A percentile compares a stretch with the other conserved stretches of the same genome.
These are phyloP conservation scores for Kernera saxatilis DNA, from an alignment of 345 rosid species.

Conservation along the genomic window DNA sequence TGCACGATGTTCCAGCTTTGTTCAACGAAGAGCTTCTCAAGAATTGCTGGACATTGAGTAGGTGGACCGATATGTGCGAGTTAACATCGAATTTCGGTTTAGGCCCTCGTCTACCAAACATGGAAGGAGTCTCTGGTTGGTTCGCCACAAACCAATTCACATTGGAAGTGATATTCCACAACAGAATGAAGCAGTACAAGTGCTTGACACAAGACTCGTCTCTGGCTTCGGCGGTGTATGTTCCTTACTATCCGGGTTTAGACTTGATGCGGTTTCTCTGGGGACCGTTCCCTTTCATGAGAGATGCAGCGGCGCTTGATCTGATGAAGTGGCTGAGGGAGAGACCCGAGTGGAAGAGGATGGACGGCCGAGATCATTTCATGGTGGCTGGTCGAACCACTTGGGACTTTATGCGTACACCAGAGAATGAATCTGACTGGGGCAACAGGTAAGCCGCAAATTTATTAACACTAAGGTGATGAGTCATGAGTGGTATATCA, in stretches of 20 bases:
- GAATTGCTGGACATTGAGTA: slow-evolving; percentile 50
- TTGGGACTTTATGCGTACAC: slow-evolving; percentile 79
- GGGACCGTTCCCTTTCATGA: slow-evolving; percentile 40
- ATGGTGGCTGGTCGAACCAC: slow-evolving; percentile 76
- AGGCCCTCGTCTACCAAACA: slow-evolving; percentile 43
- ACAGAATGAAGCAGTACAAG: slow-evolving; percentile 69
- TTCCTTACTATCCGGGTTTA: slow-evolving; percentile 73
- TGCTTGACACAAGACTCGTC: slow-evolving; percentile 68
- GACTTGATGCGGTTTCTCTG: slow-evolving; percentile 70
- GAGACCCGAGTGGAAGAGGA: slow-evolving; percentile 61
- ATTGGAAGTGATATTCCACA: slow-evolving; percentile 73
- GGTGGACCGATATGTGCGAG: slow-evolving; percentile 63
- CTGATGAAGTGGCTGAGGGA: slow-evolving; percentile 56
- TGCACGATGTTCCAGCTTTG: slow-evolving; percentile 50
- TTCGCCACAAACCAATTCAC: slow-evolving; percentile 69
- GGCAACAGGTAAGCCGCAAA: slow-evolving; percentile 41
- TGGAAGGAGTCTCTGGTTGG: slow-evolving; percentile 55
- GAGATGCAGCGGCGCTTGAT: slow-evolving; percentile 50
- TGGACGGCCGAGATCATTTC: slow-evolving; percentile 76
- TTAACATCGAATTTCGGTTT: slow-evolving; percentile 49
- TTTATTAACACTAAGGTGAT: neutral
- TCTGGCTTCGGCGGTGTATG: slow-evolving; percentile 59
- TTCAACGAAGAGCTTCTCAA: slow-evolving; percentile 65
- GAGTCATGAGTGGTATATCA: neutral
- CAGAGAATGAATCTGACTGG: slow-evolving; percentile 47